Evolutionary conservation across 306 rosid genomes (phyloP), one percentile per base, ranked within the genome.

Genomic region (Sindora glabra): DNA sequence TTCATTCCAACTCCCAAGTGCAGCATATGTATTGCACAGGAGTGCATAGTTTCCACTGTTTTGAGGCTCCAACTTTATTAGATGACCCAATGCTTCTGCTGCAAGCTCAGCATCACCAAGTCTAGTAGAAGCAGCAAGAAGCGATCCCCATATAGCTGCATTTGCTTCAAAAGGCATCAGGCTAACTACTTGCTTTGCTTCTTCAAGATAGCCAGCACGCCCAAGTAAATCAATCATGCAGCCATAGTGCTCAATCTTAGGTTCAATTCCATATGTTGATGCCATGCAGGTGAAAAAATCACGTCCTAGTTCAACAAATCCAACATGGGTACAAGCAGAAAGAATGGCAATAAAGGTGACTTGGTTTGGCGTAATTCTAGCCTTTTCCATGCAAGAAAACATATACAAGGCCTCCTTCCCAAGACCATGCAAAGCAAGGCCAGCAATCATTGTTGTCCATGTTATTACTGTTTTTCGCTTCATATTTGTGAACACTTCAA

Each of bases 371-470:
- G 48, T 55, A 24, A 75, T 56, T 63, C 21, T 41, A 37, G 64
- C 79, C 26, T 27, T 50, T 56, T 75, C 79, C 85, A 80, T 80
- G 38, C 50, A 56, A 67, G 26, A 33, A 16, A 75, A 80, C 67
- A 68, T 53, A 26, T 32, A 46, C 27, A 65, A 27, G 38, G 85
- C 81, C 41, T 75, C 71, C 25, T 26, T 57, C 63, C 76, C 81
- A 25, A 59, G 85, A 36, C 85, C 85, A 64, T 80, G 81, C 29
- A 80, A 51, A 38, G 85, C 81, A 46, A 75, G 64, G 60, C 73
- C 85, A 27, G 85, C 69, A 19, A 80, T 68, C 70, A 80, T 57
- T 33, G 81, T 67, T 5, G 81, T 75, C 81, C 81, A 80, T 48
- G 76, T 72, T 27, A 75, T 10, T 3, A 80, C 73, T 55, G 65